Percentiles rank a stretch among this genome's conserved stretches.
phyloP scores from a whole-genome alignment of 148 eudicot species.

The Pouteria glomerata region DNA sequence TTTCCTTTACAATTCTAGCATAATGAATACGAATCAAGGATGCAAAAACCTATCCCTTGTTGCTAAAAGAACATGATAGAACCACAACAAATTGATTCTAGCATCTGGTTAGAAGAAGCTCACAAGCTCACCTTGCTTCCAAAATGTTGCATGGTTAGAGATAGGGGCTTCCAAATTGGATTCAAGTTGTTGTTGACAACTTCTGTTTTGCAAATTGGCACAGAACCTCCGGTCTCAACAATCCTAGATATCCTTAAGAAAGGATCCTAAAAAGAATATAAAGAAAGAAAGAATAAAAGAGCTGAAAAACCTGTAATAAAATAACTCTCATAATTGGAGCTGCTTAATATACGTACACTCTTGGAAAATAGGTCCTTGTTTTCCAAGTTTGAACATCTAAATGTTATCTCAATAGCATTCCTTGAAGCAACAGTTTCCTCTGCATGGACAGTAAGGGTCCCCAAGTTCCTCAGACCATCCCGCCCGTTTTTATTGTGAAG shows the following conservation, averaged over 20 bases:
- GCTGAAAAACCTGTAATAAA: neutral
- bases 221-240: slow-evolving; percentile 57
- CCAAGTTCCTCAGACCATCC: slow-evolving; percentile 33
- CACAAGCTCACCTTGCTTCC: slow-evolving; percentile 64
- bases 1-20: neutral
- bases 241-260: slow-evolving; percentile 81
- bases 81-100: neutral
- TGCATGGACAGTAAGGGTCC: slow-evolving; percentile 62
- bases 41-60: neutral
- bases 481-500: slow-evolving; percentile 41
- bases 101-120: slow-evolving; percentile 9
- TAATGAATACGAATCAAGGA: neutral
- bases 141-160: slow-evolving; percentile 69
- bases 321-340: neutral
- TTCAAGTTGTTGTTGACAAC: slow-evolving; percentile 74
- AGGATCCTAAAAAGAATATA: slow-evolving; percentile 61
- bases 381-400: slow-evolving; percentile 56
- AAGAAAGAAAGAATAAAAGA: slow-evolving; percentile 10
- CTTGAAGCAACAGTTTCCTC: slow-evolving; percentile 73
- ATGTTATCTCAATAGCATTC: slow-evolving; percentile 59
- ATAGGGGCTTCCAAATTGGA: slow-evolving; percentile 80
- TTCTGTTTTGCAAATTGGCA: slow-evolving; percentile 94
- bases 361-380: slow-evolving; percentile 83
- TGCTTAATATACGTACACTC: slow-evolving; percentile 51
- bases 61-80: neutral